Evolutionary conservation across 2,329 filamentous ascomycete genomes (phyloP).

Genomic region (Ceratocystis albifundus): DNA sequence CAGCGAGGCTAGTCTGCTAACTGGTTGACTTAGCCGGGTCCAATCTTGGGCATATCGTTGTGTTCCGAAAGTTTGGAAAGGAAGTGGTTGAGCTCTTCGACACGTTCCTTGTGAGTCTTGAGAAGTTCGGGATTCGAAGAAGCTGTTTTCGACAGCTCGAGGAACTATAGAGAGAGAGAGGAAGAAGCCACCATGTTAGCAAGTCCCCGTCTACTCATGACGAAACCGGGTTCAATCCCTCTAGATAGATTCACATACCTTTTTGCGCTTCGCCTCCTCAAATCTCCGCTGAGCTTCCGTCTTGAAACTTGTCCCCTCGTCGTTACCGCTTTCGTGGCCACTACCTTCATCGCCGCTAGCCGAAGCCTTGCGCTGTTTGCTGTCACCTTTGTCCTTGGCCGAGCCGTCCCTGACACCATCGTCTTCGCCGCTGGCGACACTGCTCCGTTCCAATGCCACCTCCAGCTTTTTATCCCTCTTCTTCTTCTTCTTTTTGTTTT

Average conservation of each 20-base stretch:
- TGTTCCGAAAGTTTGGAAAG: conserved; percentile 87
- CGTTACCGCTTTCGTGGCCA: conserved; percentile 26
- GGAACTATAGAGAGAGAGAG: conserved; percentile 57
- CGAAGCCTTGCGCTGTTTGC: conserved; percentile 25
- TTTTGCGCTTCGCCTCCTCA: conserved; percentile 69
- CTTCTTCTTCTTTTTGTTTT: conserved; percentile 55
- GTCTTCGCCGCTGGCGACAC: conserved; percentile 7
- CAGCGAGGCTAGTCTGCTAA: conserved; percentile 28
- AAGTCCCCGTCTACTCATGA: not conserved
- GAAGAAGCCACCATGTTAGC: conserved; percentile 8
- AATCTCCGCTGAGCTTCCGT: conserved; percentile 74
- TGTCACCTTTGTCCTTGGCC: conserved; percentile 26
- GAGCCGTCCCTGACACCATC: conserved; percentile 25
- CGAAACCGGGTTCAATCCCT: not conserved
- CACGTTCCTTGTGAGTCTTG: conserved; percentile 93
- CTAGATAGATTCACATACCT: conserved; percentile 43
- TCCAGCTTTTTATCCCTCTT: conserved; percentile 35
- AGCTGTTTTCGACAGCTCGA: conserved; percentile 59
- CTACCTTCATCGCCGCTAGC: conserved; percentile 22
- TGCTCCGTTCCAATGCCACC: conserved; percentile 30
- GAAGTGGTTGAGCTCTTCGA: conserved; percentile 92
- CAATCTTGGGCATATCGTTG: conserved; percentile 80
- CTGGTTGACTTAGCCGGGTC: conserved; percentile 34
- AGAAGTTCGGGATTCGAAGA: conserved; percentile 58
- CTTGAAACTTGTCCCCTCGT: conserved; percentile 41